Base-by-base conservation (phyloP, 352 stramenopile species). In the Phytophthora pisi region DNA sequence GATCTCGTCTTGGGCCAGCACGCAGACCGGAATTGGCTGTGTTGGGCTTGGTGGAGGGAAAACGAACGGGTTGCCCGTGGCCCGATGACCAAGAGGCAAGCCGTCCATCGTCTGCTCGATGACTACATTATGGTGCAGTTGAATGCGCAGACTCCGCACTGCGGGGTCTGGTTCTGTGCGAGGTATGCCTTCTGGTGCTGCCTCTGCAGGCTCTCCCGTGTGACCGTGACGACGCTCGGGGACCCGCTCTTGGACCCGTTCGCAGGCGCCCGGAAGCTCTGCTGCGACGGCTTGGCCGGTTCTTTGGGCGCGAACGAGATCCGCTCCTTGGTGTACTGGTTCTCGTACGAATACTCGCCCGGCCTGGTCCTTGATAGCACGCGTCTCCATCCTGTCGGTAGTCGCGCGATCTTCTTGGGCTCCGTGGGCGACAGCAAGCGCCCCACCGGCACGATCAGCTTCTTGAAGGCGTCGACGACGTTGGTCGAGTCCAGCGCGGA, bases 271-370 rank as follows among this genome's bases (percentile, higher is more conserved):
- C 86, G 82, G 36, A 95, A 96, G 61, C 85, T 92, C 64, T 96
- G 84, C 65, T 96, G 88, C 51, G 88, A 96, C 9, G 88, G 88
- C 65, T 95, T 96, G 45, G 88, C 86, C 0, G 88, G 77, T 51
- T 95, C 85, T 73, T 95, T 94, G 2, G 86, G 88, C 7, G 84
- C 85, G 57, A 96, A 96, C 31, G 86, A 87, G 52, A 96, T 92
- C n/a, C 88, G 85, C 57, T 96, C 86, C 42, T 90, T 89, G 0
- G 88, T 96, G 74, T 96, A 96, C 67, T 95, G 86, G 74, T 96
- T 95, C 72, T 96, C 86, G 60, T 96, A 96, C 61, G 85, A 93
- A 57, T 91, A 95, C 61, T 96, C 86, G 13, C 86, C 86, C 3
- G 88, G 88, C 63, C 88, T 91, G 49, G 88, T 95, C 23, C 88